Percentiles rank a stretch among this genome's conserved stretches.
Conservation (phyloP, 2,329 filamentous ascomycete genomes). For the Sporothrix globosa region DNA sequence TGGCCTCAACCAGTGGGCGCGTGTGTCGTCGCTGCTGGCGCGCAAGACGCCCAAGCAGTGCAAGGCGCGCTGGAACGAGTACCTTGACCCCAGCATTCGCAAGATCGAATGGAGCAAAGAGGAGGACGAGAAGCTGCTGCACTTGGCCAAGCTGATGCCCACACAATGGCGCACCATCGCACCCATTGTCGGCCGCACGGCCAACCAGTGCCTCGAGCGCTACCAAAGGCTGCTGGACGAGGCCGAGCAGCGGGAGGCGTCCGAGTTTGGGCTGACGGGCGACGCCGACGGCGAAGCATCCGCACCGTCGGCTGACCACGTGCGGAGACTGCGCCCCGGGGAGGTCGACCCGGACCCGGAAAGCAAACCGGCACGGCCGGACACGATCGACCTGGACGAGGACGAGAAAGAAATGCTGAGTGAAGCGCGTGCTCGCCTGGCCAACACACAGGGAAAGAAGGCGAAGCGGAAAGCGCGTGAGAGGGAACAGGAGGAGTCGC, state of each 20-base stretch:
- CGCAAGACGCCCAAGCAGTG: constrained; percentile 99
- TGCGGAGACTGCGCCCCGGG: constrained; percentile 82
- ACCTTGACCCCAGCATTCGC: constrained; percentile 95
- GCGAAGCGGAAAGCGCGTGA: constrained; percentile 97
- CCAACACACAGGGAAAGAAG: constrained; percentile 98
- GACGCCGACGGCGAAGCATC: constrained; percentile 77
- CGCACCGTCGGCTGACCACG: constrained; percentile 90
- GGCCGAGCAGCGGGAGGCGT: constrained; percentile 83
- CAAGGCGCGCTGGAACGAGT: constrained; percentile 98
- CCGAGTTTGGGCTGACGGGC: constrained; percentile 79
- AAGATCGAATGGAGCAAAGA: constrained; percentile 99
- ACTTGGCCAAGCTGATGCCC: constrained; percentile 96
- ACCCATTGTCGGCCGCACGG: constrained; percentile 92
- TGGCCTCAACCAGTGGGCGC: constrained; percentile 96
- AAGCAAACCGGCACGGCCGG: constrained; percentile 90
- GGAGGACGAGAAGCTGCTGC: constrained; percentile 95
- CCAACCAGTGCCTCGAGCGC: constrained; percentile 94
- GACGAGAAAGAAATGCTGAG: constrained; percentile 99
- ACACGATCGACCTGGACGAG: constrained; percentile 97
- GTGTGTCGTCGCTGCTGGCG: constrained; percentile 93
- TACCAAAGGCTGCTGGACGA: constrained; percentile 97
- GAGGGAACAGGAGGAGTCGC: constrained; percentile 91
- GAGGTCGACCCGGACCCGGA: constrained; percentile 98
- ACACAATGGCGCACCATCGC: constrained; percentile 99
- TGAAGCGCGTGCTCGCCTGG: constrained; percentile 91